Evolutionary conservation across 2,329 filamentous ascomycete genomes (phyloP), one percentile per base, ranked within the genome.

Genomic region (Microcera coccophila): DNA sequence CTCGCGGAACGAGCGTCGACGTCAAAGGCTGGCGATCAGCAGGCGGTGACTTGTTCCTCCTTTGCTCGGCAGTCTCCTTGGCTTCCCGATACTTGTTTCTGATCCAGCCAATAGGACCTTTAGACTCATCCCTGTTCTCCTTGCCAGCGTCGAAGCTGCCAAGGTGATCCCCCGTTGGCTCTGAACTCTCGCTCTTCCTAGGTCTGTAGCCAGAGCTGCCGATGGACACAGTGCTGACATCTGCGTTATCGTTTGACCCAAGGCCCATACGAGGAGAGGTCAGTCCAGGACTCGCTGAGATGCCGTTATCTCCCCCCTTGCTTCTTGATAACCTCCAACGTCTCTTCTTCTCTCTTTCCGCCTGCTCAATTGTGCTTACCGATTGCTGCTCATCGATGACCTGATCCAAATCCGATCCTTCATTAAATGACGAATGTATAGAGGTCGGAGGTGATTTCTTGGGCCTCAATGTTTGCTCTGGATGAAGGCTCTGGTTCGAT

Each of bases 391-490:
- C 85, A 20, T 90, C 87, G 7, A 55, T 36, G 9, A 75, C 64
- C 47, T 85, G 82, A 49, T 95, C 90, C 21, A 82, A 62, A 59
- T 95, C 90, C 0, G 89, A 95, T 17, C 84, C 81, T 52, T 94
- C 90, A 18, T 91, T 93, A 50, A 82, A 80, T 0, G 78, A 81
- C 20, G 88, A 91, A 53, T 87, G 81, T 45, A 90, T 73, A 0
- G 90, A 95, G 3, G 83, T 80, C 1, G 86, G 80, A 1, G 87
- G 87, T 1, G 89, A 95, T 46, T 77, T 76, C 49, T 81, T 81
- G 1, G 83, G 81, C 51, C 79, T 82, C 22, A 90, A 62, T 0
- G 76, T 61, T 39, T 66, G 61, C 3, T 64, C 76, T 41, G 72
- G 65, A 39, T 73, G 71, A 42, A 70, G 62, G 31, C 51, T 67